Base-by-base conservation (phyloP, 352 stramenopile species). In the Aphanomyces invadans region DNA sequence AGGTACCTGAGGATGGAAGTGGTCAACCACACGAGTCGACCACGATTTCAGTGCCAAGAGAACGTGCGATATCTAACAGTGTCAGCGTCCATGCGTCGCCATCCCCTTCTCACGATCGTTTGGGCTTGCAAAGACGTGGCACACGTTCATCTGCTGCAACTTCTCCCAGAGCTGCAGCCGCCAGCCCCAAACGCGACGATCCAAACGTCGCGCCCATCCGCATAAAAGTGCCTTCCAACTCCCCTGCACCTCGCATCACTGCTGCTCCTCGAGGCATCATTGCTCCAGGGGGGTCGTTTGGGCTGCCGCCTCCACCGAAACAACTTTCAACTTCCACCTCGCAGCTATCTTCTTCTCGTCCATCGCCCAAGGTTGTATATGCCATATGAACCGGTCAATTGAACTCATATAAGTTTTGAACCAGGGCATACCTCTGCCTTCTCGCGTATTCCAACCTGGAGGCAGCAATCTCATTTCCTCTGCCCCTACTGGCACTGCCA, bases 271-370 rank as follows among this genome's bases (percentile, higher is more conserved):
- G 52, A 15, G 52, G 52, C 21, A 36, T 42, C 52, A 52, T 65
- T 31, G 33, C 57, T 9, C 57, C 57, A 3, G 57, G 57, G 2
- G 33, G 57, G 11, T 65, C 57, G 2, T 65, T 65, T 53, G 57
- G 57, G 11, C 11, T 60, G 17, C 15, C 25, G 4, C 17, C 25
- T 26, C 28, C 25, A 4, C 52, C 52, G 29, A 42, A 28, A 45
- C 25, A 3, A 42, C 9, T 31, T 2, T 10, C 26, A 25, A 26
- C 11, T 3, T 26, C 28, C 15, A 42, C 29, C 2, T 5, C 52
- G 31, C n/a, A n/a, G n/a, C n/a, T n/a, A n/a, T 31, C 7, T 17
- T 31, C 25, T 19, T 19, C 15, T 4, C 52, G 25, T 9, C 44
- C 12, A 9, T 52, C 44, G 44, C 44, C 44, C 44, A n/a, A 25